Base-by-base conservation (phyloP, 2,329 filamentous ascomycete genomes). In the Phialemoniopsis sp. region DNA sequence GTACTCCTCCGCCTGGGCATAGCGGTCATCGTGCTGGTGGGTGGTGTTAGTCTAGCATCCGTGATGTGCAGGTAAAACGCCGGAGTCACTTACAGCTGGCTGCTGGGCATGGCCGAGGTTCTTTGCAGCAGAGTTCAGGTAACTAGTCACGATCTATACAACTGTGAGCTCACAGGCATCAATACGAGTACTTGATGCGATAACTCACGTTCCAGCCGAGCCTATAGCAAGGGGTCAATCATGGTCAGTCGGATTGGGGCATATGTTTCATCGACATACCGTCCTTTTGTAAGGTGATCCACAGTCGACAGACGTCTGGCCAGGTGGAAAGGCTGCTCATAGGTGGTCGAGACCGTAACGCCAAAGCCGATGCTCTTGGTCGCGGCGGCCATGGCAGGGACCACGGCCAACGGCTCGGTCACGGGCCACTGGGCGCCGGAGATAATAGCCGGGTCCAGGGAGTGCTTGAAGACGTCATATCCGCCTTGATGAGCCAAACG, bases 341-440 rank as follows among this genome's bases (percentile, higher is more conserved):
- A 87, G 1, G 79, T 84, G 1, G 82, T 85, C 2, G 76, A 75
- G 1, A 81, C 72, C 0, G 82, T 86, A 26, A 86, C 77, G 1
- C 82, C 82, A 44, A 87, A 86, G 0, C 74, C 78, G n/a, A 87
- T 72, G 42, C 68, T 83, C 46, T 76, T 72, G 0, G 82, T 86
- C 0, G 68, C 81, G 1, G 81, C 80, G 1, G 82, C 81, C 80
- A 86, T 83, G 3, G 81, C 80, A 3, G 80, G 70, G 0, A 86
- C 67, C 3, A 80, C 70, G 4, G 72, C 67, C 2, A 86, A 52
- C 0, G 82, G 82, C 53, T 87, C 82, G 43, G 83, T 85, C n/a
- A 85, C 78, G 0, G 82, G 82, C 72, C 79, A 86, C 56, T 87
- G 82, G 0, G 81, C 78, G 2, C 79, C 82, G 0, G 78, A 76